Evolutionary conservation across 805 yeast species (phyloP), one percentile per base, ranked within the genome.

Genomic region (Candida maris): DNA sequence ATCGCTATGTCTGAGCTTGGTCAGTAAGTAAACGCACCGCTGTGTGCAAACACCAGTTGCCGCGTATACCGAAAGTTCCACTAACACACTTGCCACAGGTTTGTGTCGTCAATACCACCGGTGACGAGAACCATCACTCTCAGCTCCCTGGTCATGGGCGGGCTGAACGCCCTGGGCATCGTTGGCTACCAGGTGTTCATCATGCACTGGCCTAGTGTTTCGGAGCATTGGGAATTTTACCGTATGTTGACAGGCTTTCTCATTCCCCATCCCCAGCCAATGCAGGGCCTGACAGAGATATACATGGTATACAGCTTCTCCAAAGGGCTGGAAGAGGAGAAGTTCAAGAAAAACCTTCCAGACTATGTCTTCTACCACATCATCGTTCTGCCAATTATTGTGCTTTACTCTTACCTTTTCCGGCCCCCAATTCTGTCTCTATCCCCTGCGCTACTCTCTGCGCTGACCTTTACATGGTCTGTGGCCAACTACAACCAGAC

Each of bases 381-480:
- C 38, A 56, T 75, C 5, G 60, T 73, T 3, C 68, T 78, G 9
- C 73, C 79, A 5, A 49, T 70, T 21, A 68, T 76, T 12, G 51
- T 70, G n/a, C 16, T 64, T 3, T 35, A 56, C 5, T 52, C 74
- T 5, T 41, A 39, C 17, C 18, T 52, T 16, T 42, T 60, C 2
- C 41, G 48, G 34, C 62, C 68, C 17, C 51, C 45, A 14, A 38
- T 47, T 19, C 54, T 44, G 35, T 63, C 52, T 26, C 56, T 49
- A 33, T 59, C 44, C 18, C 56, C 62, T 1, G 70, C 73, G 38
- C 62, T 78, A 45, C 52, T 74, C 25, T 68, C 77, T 13, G 75
- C 81, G 31, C 63, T 79, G 30, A 74, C 81, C 3, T 77, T 68
- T 50, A 69, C 79, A 17, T 80, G 85, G 85, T 72, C 81, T 19